Evolutionary conservation across 2,329 filamentous ascomycete species (phyloP).

Genomic region (Phaeophleospora eucalypticola): DNA sequence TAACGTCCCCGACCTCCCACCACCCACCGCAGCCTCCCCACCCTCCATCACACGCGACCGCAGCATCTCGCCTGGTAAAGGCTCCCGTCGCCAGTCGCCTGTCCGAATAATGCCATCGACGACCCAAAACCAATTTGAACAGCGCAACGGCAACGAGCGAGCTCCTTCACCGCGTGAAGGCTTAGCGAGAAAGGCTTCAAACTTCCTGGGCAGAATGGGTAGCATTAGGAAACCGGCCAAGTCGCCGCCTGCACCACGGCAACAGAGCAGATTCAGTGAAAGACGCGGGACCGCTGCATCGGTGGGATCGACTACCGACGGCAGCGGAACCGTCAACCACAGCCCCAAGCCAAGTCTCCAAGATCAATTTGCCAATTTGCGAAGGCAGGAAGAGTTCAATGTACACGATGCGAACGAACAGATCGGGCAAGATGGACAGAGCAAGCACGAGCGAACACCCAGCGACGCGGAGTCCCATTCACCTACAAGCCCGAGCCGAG

Average conservation of each 20-base stretch:
- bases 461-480: slow-evolving; percentile 37
- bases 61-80: slow-evolving; percentile 17
- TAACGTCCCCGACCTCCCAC: slow-evolving; percentile 7
- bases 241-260: slow-evolving; percentile 35
- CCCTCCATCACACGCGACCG: slow-evolving; percentile 8
- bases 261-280: slow-evolving; percentile 20
- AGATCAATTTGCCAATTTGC: slow-evolving; percentile 44
- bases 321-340: slow-evolving; percentile 23
- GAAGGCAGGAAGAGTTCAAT: slow-evolving; percentile 44
- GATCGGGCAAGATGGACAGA: slow-evolving; percentile 11
- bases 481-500: slow-evolving; percentile 16
- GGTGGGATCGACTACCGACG: slow-evolving; percentile 14
- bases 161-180: slow-evolving; percentile 36
- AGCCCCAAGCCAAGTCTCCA: slow-evolving; percentile 39
- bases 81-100: slow-evolving; percentile 23
- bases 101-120: slow-evolving; percentile 37
- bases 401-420: slow-evolving; percentile 14
- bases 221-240: slow-evolving; percentile 58
- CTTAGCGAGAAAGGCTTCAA: slow-evolving; percentile 66
- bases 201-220: slow-evolving; percentile 62
- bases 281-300: slow-evolving; percentile 26
- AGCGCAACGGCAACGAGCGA: slow-evolving; percentile 16
- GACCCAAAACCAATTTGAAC: slow-evolving; percentile 20
- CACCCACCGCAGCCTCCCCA: slow-evolving; percentile 1
- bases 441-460: slow-evolving; percentile 26